A percentile compares a stretch with the other conserved stretches of the same genome.
These are phyloP conservation scores for Colletotrichum limetticola DNA, from an alignment of 2,329 filamentous ascomycete species.

Conservation along the genomic window DNA sequence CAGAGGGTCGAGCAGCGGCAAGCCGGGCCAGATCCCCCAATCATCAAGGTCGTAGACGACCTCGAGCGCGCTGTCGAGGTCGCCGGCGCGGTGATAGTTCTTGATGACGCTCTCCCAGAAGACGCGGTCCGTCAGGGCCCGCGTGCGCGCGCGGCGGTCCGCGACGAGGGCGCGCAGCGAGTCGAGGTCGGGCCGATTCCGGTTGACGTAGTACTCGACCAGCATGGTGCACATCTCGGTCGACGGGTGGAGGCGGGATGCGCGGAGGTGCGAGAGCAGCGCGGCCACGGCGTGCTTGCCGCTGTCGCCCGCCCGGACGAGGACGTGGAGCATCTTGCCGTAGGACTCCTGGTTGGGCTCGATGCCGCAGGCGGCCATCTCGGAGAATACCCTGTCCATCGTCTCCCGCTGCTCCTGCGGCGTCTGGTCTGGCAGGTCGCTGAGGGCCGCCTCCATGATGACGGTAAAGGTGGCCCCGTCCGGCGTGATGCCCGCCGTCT, in stretches of 20 bases:
- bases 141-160: constrained; percentile 48
- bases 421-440: constrained; percentile 50
- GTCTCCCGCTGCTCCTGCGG: constrained; percentile 62
- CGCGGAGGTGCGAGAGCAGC: constrained; percentile 72
- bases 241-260: constrained; percentile 62
- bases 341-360: constrained; percentile 72
- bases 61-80: constrained; percentile 35
- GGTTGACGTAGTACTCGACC: constrained; percentile 72
- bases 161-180: constrained; percentile 70
- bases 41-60: constrained; percentile 58
- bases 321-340: constrained; percentile 74
- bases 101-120: constrained; percentile 37
- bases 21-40: constrained; percentile 39
- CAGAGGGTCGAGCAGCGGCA: constrained; percentile 34
- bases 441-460: constrained; percentile 70
- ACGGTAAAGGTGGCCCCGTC: constrained; percentile 80
- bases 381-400: constrained; percentile 64
- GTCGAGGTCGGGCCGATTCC: constrained; percentile 65
- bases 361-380: constrained; percentile 68
- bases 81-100: constrained; percentile 29
- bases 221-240: constrained; percentile 81
- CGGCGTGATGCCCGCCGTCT: constrained; percentile 61
- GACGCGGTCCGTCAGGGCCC: constrained; percentile 39
- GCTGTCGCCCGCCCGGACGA: constrained; percentile 59
- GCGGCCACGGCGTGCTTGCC: constrained; percentile 63